Conservation (phyloP, 768 basidiomycete genomes). For the Rhodocollybia butyracea region DNA sequence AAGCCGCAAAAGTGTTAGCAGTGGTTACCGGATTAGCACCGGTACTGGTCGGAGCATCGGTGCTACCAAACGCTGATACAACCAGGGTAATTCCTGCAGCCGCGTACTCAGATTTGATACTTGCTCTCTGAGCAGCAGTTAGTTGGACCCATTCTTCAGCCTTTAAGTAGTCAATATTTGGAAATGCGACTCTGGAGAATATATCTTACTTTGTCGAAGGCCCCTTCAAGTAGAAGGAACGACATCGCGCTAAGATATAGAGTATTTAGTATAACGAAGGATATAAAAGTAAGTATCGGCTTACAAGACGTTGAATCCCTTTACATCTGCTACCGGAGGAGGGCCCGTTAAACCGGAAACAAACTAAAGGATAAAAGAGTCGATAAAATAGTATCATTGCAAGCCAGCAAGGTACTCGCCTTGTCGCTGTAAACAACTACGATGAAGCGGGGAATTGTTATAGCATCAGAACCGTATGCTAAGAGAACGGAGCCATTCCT, state of each 20-base stretch:
- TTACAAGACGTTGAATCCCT: slow-evolving; percentile 29
- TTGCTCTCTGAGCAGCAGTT: slow-evolving; percentile 32
- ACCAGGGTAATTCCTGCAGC: slow-evolving; percentile 58
- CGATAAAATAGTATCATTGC: too few relatives aligned
- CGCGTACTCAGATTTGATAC: slow-evolving; percentile 44
- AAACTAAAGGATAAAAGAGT: too few relatives aligned
- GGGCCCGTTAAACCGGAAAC: slow-evolving; percentile 35
- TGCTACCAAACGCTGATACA: slow-evolving; percentile 48
- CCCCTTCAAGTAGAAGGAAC: slow-evolving; percentile 38
- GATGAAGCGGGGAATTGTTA: too few relatives aligned
- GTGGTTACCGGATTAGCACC: slow-evolving; percentile 57
- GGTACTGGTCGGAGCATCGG: slow-evolving; percentile 38
- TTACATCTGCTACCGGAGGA: slow-evolving; percentile 27
- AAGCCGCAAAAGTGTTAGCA: slow-evolving; percentile 64
- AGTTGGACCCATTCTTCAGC: slow-evolving; percentile 44
- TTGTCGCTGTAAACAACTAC: slow-evolving; percentile 38
- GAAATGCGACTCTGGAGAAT: background rate
- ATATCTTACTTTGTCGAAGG: slow-evolving; percentile 26
- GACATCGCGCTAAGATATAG: slow-evolving; percentile 25
- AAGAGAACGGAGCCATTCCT: too few relatives aligned
- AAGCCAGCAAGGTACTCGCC: too few relatives aligned
- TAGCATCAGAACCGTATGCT: too few relatives aligned
- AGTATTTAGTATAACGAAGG: background rate
- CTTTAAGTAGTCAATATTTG: slow-evolving; percentile 14
- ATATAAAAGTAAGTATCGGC: background rate